Evolutionary conservation across 1,284 basidiomycete species (phyloP).

Genomic region (Phylloporus gajari): DNA sequence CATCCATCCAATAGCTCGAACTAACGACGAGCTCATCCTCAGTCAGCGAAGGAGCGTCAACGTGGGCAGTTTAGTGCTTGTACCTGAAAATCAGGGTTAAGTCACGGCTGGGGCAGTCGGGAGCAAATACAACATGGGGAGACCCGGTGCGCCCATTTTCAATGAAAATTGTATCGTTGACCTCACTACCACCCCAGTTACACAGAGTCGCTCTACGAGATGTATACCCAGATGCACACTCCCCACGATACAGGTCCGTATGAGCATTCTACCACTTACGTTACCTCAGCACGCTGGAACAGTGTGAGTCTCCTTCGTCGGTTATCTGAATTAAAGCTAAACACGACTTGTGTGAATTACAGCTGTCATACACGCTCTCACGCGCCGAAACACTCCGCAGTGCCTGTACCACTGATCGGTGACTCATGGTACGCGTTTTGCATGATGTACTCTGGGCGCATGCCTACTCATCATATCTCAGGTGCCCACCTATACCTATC

Average conservation of each 20-base stretch:
- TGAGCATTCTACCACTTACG: no score
- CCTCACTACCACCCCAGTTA: constrained; percentile 51
- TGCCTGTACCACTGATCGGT: no score
- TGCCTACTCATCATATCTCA: no score
- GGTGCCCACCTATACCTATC: neutral
- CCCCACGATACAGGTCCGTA: constrained; percentile 55
- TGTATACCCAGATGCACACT: constrained; percentile 83
- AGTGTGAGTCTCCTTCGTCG: no score
- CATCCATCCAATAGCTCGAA: no score
- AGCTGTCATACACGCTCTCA: no score
- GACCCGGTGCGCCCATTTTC: constrained; percentile 61
- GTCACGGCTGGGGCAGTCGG: constrained; percentile 81
- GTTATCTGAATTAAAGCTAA: no score
- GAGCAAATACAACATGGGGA: constrained; percentile 63
- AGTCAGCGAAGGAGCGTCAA: constrained; percentile 79
- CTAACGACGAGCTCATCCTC: constrained; percentile 39
- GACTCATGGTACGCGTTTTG: no score
- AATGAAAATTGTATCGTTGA: constrained; percentile 8
- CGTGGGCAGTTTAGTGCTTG: constrained; percentile 83
- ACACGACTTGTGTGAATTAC: no score
- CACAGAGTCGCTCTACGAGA: constrained; percentile 83
- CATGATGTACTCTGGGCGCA: no score
- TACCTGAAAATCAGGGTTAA: constrained; percentile 70
- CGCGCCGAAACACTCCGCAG: no score
- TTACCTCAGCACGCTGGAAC: no score